phyloP scores from a whole-genome alignment of 352 stramenopile genomes.

The Elongisporangium prolatum region DNA sequence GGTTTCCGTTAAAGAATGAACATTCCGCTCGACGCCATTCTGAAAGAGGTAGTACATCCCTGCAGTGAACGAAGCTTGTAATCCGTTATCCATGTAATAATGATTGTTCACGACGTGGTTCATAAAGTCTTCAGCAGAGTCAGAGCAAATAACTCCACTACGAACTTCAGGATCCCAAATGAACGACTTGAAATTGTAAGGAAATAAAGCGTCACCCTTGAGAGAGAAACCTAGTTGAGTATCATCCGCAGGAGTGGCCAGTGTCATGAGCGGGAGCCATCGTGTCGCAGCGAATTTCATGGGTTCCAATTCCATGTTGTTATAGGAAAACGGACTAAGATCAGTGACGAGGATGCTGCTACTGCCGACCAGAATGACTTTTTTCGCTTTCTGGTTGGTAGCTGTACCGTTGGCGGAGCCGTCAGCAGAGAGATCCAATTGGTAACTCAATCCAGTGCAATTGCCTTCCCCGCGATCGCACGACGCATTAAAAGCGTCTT shows the following conservation, averaged over 20 bases:
- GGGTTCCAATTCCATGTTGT: too few relatives aligned
- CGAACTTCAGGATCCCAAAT: slow-evolving; percentile 12
- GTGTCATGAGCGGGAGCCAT: too few relatives aligned
- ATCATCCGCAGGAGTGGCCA: slow-evolving; percentile 22
- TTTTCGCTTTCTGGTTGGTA: slow-evolving; percentile 5
- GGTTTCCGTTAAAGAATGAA: too few relatives aligned
- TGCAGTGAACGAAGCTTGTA: slow-evolving; percentile 47
- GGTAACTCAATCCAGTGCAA: slow-evolving; percentile 33
- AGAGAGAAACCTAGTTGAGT: too few relatives aligned
- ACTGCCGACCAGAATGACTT: slow-evolving; percentile 21
- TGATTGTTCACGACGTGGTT: slow-evolving; percentile 29
- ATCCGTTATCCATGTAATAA: slow-evolving; percentile 33
- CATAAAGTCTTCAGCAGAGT: slow-evolving; percentile 29
- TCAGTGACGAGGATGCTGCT: slow-evolving; percentile 20
- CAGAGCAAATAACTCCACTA: slow-evolving; percentile 31
- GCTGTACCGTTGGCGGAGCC: slow-evolving; percentile 3
- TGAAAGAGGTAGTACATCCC: slow-evolving; percentile 58
- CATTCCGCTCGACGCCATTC: slow-evolving; percentile 29
- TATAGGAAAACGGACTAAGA: slow-evolving; percentile 21
- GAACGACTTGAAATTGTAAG: slow-evolving; percentile 16
- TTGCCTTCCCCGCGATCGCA: slow-evolving; percentile 11
- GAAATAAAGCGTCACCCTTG: slow-evolving; percentile 30
- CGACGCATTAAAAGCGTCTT: slow-evolving; percentile 27
- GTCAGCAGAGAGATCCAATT: slow-evolving; percentile 12
- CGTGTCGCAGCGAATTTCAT: slow-evolving; percentile 14